Evolutionary conservation across 73 alveolate genomes (phyloP).

Genomic region (Symbiodinium natans): DNA sequence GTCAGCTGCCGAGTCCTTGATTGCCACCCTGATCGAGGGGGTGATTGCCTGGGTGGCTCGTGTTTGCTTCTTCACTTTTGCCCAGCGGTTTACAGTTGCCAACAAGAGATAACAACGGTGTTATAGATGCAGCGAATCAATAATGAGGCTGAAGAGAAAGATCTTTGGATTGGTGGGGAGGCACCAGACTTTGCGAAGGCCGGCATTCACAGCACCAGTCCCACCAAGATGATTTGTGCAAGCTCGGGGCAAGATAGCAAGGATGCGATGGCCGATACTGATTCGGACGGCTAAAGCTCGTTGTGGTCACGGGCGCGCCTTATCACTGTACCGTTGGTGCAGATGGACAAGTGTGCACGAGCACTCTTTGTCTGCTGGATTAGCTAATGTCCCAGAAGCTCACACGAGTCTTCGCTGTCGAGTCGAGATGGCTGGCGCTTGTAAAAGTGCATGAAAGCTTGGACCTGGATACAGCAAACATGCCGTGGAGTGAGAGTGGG

Average conservation of each 20-base stretch:
- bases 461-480: no score
- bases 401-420: background rate
- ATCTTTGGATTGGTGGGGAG: slow-evolving; percentile 71
- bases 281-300: background rate
- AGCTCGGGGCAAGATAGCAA: background rate
- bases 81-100: no score
- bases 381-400: background rate
- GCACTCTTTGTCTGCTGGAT: background rate
- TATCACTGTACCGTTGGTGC: background rate
- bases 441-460: background rate
- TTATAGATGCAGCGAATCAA: no score
- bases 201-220: background rate
- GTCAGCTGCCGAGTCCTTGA: slow-evolving; percentile 75
- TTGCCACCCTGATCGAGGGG: slow-evolving; percentile 48
- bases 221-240: background rate
- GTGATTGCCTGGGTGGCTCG: background rate
- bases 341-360: background rate
- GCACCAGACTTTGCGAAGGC: slow-evolving; percentile 26
- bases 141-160: slow-evolving; percentile 86
- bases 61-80: no score
- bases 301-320: background rate
- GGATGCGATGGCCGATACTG: background rate
- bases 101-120: no score
- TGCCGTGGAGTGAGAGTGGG: no score
- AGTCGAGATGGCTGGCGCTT: background rate